Percentiles rank a stretch among this genome's conserved stretches.
Evolutionary conservation across 192 early-diverging fungal genomes (phyloP).

Genomic region (Pilobolus umbonatus): DNA sequence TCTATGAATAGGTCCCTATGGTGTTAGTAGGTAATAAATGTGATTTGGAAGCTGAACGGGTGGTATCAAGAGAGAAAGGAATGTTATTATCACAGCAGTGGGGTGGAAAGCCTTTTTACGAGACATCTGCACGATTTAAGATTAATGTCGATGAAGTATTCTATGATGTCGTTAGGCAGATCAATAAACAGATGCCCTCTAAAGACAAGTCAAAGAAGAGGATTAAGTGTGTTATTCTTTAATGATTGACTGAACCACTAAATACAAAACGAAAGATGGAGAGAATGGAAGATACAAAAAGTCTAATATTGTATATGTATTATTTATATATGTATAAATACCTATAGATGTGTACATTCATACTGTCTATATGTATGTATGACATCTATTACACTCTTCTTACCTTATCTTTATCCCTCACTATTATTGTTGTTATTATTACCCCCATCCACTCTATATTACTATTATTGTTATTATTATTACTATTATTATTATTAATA

Average conservation of each 20-base stretch:
- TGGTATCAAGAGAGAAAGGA: conserved; percentile 65
- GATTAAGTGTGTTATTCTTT: conserved; percentile 33
- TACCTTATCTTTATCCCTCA: too few species aligned
- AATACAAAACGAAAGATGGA: too few species aligned
- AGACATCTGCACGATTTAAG: conserved; percentile 82
- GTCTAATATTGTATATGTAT: background rate
- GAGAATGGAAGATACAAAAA: too few species aligned
- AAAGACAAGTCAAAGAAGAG: conserved; percentile 45
- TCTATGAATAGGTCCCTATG: conserved; percentile 62
- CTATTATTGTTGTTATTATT: too few species aligned
- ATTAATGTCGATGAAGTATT: conserved; percentile 92
- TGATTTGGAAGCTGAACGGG: conserved; percentile 73
- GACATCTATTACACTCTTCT: too few species aligned
- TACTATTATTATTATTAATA: background rate
- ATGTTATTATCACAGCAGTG: conserved; percentile 56
- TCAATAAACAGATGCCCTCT: conserved; percentile 75
- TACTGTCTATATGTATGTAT: too few species aligned
- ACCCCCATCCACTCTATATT: background rate
- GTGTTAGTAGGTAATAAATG: conserved; percentile 93
- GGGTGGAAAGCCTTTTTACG: conserved; percentile 72
- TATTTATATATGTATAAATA: background rate
- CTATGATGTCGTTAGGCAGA: conserved; percentile 85
- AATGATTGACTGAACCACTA: background rate
- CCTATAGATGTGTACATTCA: too few species aligned
- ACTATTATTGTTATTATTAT: background rate